These are phyloP conservation scores for Dactylellina leptospora DNA, from an alignment of 2,329 filamentous ascomycete genomes.

Conservation along the genomic window DNA sequence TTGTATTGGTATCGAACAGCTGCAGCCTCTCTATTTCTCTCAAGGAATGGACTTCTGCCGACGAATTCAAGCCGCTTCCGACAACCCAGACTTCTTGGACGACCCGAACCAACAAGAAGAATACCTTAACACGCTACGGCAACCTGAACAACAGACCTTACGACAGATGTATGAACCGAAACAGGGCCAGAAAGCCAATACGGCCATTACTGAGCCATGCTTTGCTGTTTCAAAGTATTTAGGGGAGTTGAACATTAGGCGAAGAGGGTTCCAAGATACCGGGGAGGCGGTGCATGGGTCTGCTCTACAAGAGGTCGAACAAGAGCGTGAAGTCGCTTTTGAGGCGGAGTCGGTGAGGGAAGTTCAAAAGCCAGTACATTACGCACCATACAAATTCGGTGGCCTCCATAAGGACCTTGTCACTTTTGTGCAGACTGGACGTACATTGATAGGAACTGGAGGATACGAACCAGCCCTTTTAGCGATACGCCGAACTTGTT, in stretches of 20 bases:
- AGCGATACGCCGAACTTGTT: slow-evolving; percentile 49
- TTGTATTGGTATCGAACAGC: slow-evolving; percentile 68
- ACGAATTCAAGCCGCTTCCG: slow-evolving; percentile 64
- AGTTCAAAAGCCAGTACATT: slow-evolving; percentile 63
- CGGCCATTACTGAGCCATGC: slow-evolving; percentile 55
- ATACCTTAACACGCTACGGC: slow-evolving; percentile 64
- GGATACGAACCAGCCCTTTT: slow-evolving; percentile 62
- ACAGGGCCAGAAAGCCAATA: slow-evolving; percentile 49
- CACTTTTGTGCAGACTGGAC: slow-evolving; percentile 63
- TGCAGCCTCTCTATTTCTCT: slow-evolving; percentile 68
- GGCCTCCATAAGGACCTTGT: slow-evolving; percentile 65
- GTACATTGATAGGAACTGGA: slow-evolving; percentile 59
- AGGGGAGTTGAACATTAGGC: slow-evolving; percentile 59
- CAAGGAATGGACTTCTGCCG: slow-evolving; percentile 71
- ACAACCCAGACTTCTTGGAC: slow-evolving; percentile 62
- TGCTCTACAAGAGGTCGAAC: slow-evolving; percentile 69
- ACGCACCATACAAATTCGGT: slow-evolving; percentile 61
- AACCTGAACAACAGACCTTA: slow-evolving; percentile 68
- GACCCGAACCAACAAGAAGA: slow-evolving; percentile 59
- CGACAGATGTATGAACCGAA: slow-evolving; percentile 67
- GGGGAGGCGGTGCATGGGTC: slow-evolving; percentile 64
- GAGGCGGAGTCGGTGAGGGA: slow-evolving; percentile 69
- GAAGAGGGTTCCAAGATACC: slow-evolving; percentile 61
- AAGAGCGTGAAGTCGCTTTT: slow-evolving; percentile 69
- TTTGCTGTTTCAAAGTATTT: slow-evolving; percentile 58